Evolutionary conservation across 2,329 filamentous ascomycete genomes (phyloP).

Genomic region (Paramyrothecium roridum): DNA sequence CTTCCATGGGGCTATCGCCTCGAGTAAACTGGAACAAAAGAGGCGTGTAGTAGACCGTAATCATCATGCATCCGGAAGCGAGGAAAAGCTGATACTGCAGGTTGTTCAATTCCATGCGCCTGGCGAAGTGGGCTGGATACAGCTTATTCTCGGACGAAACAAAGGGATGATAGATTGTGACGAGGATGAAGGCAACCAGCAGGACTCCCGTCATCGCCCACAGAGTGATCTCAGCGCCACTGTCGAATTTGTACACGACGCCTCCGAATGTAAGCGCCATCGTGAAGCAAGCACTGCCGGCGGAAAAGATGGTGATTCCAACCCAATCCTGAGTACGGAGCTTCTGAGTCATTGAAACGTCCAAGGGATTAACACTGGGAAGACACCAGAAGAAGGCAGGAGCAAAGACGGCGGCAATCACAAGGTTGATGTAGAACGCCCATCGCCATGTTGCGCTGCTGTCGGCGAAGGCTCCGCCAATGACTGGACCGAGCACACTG

Average conservation of each 20-base stretch:
- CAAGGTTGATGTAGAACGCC: constrained; percentile 43
- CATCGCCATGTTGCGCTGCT: constrained; percentile 37
- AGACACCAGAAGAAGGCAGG: constrained; percentile 25
- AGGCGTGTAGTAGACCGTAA: constrained; percentile 44
- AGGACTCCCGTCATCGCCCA: constrained; percentile 38
- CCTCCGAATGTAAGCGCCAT: constrained; percentile 49
- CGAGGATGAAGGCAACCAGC: constrained; percentile 34
- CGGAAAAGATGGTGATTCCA: constrained; percentile 36
- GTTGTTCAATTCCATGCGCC: constrained; percentile 9
- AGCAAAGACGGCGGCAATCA: constrained; percentile 34
- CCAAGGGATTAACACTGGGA: constrained; percentile 13
- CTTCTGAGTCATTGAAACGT: constrained; percentile 16
- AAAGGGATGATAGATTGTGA: constrained; percentile 33
- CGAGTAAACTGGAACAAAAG: constrained; percentile 46
- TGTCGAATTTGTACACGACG: constrained; percentile 38
- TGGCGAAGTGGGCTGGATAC: constrained; percentile 29
- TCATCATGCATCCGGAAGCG: constrained; percentile 12
- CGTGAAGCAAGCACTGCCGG: constrained; percentile 34
- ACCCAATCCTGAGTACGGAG: constrained; percentile 37
- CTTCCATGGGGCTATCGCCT: constrained; percentile 34
- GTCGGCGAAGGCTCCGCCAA: constrained; percentile 39
- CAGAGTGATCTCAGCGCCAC: constrained; percentile 36
- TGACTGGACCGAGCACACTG: constrained; percentile 42
- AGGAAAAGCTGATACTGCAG: constrained; percentile 15
- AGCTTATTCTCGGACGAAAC: constrained; percentile 30